Evolutionary conservation across 2,329 filamentous ascomycete species (phyloP).

Genomic region (Rutstroemia sp.): DNA sequence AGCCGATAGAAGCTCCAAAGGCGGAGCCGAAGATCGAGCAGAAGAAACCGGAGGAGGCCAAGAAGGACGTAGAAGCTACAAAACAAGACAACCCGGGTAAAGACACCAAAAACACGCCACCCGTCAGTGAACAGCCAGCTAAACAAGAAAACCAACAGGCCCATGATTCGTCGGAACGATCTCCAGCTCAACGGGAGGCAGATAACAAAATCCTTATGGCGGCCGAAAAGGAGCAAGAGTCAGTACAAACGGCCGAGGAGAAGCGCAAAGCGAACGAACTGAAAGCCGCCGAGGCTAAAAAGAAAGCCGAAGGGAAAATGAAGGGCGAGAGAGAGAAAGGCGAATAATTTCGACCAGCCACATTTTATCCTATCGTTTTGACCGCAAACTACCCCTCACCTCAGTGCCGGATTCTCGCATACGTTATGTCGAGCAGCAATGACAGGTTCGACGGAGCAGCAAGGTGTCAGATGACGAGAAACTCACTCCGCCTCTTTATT

Average conservation of each 20-base stretch:
- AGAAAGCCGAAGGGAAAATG: conserved; percentile 3
- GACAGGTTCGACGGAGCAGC: too few relatives aligned
- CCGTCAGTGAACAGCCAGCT: conserved; percentile 6
- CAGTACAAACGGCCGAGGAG: conserved; percentile 7
- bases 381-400: not conserved
- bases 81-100: not conserved
- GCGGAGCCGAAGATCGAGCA: conserved; percentile 36
- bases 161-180: conserved; percentile 1
- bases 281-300: conserved; percentile 5
- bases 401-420: too few relatives aligned
- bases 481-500: too few relatives aligned
- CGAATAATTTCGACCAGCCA: not conserved
- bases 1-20: conserved; percentile 11
- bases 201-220: conserved; percentile 5
- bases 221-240: conserved; percentile 10
- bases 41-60: conserved; percentile 29
- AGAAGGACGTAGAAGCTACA: conserved; percentile 16
- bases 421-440: too few relatives aligned
- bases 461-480: too few relatives aligned
- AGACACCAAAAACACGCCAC: not conserved
- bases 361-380: not conserved
- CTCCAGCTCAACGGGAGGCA: conserved; percentile 1
- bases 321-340: not conserved
- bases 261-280: conserved; percentile 6
- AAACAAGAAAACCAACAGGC: not conserved